Evolutionary conservation across 1,284 basidiomycete species (phyloP).

Genomic region (Laetiporus sulphureus): DNA sequence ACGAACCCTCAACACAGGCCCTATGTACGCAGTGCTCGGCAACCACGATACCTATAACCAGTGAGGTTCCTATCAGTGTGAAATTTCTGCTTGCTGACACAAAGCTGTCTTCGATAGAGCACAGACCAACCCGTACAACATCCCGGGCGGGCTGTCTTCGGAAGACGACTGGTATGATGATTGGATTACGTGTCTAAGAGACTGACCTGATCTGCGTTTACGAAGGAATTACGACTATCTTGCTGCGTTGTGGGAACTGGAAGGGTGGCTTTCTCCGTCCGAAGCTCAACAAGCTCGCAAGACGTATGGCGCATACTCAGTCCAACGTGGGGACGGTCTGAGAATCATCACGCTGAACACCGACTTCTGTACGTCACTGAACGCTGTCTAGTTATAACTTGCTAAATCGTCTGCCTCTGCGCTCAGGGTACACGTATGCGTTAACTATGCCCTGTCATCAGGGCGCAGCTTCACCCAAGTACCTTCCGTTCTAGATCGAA

Average conservation of each 20-base stretch:
- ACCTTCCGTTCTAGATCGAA: conserved; percentile 33
- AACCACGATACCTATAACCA: conserved; percentile 70
- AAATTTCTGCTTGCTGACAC: not conserved
- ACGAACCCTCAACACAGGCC: conserved; percentile 50
- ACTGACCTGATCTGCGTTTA: no score
- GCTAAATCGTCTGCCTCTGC: not conserved
- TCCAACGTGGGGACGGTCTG: conserved; percentile 62
- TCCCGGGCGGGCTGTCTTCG: conserved; percentile 44
- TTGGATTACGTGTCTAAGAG: not conserved
- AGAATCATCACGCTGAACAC: conserved; percentile 75
- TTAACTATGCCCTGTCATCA: not conserved
- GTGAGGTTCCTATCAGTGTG: conserved; percentile 26
- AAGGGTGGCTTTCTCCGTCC: conserved; percentile 59
- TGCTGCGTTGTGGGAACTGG: conserved; percentile 59
- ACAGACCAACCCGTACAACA: conserved; percentile 54
- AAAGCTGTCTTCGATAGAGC: conserved; percentile 31
- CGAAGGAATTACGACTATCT: conserved; percentile 72
- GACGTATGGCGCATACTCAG: conserved; percentile 74
- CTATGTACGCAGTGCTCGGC: conserved; percentile 66
- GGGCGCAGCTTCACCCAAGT: not conserved
- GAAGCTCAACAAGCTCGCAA: conserved; percentile 53
- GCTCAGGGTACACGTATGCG: conserved; percentile 43
- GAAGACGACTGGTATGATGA: conserved; percentile 57
- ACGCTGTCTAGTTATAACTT: not conserved
- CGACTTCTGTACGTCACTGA: conserved; percentile 50